Evolutionary conservation across 202 grass and related monocot species (phyloP), one percentile per base, ranked within the genome.

Genomic region (Saccharum hybrid): DNA sequence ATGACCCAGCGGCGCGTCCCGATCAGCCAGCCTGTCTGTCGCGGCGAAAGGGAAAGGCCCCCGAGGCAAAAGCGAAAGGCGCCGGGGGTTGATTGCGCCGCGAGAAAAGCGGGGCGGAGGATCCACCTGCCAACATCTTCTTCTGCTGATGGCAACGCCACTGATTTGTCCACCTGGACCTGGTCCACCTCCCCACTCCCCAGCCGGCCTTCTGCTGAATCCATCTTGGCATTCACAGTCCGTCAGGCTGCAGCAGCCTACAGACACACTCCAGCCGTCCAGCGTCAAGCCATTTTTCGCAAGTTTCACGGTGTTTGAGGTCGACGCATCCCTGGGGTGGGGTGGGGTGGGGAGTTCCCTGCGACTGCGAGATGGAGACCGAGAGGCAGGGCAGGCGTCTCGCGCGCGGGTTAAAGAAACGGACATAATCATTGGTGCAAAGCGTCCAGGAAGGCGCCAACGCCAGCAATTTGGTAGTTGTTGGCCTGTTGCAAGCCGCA

Each of bases 11-110:
- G 74, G 68, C 73, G 46, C 28, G 84, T 86, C 88, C 37, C 84
- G 22, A 71, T 90, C 84, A 80, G 62, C 84, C 80, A 90, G 84
- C 79, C 68, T 86, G 84, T 48, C 12, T 86, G 41, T 86, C 28
- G 70, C 59, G 16, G 51, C 52, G 37, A 83, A 69, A 68, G 38
- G 21, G 61, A 75, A 60, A 68, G 65, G 72, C 5, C 66, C 19
- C 4, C 19, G 0, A 26, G 41, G 13, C 41, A 54, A 54, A 54
- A 54, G 16, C 6, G 7, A 15, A 11, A 23, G 21, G 56, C 26
- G 12, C n/a, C 2, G 42, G 10, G n/a, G 36, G 70, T 64, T 82
- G 66, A 87, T 82, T 82, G 66, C 79, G 73, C 80, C 79, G 54
- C 66, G 72, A 63, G 72, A 77, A 87, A 77, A 71, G 72, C 54